Base-by-base conservation (phyloP, 2,329 filamentous ascomycete species). In the Xylaria sp. region DNA sequence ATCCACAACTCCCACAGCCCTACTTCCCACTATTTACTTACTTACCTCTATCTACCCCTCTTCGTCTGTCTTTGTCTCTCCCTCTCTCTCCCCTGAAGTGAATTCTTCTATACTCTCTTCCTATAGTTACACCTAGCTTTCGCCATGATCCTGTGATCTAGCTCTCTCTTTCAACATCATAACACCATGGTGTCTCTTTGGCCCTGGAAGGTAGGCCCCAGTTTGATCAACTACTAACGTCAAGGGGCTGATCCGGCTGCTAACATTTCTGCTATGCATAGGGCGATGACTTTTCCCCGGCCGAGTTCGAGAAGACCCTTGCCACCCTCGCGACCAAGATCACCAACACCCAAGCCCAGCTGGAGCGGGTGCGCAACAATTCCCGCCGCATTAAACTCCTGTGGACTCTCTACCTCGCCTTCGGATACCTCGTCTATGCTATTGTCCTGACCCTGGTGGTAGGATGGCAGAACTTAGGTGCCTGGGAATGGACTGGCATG, bases 241-340 rank as follows among this genome's bases (percentile, higher is more conserved):
- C 3, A 17, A 54, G 19, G 30, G 12, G 12, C 45, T 0, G 6
- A 4, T 17, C n/a, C 3, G 9, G 32, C 34, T 21, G 24, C 65
- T 68, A 32, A 66, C n/a, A 17, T 19, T 17, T 8, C 17, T 17
- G 47, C 45, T 71, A 19, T 48, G 19, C 53, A 42, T 75, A 97
- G 93, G 88, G 89, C 81, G 88, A 93, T 77, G 88, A 91, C 79
- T 92, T 88, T 78, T 97, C 94, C 72, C 92, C 96, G 30, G 94
- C 94, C 60, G 93, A 91, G 3, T 99, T 98, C 78, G 96, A 99
- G 82, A 98, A 94, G 84, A 89, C 91, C 2, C 89, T 99, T 34
- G 93, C 93, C 9, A 86, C 89, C 27, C 88, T 99, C 54, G 92
- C 94, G 11, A 84, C 85, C 61, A 97, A 96, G 82, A 98, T 99